These are phyloP conservation scores for Aaosphaeria pasadenensis DNA, from an alignment of 2,329 filamentous ascomycete genomes.

Conservation along the genomic window DNA sequence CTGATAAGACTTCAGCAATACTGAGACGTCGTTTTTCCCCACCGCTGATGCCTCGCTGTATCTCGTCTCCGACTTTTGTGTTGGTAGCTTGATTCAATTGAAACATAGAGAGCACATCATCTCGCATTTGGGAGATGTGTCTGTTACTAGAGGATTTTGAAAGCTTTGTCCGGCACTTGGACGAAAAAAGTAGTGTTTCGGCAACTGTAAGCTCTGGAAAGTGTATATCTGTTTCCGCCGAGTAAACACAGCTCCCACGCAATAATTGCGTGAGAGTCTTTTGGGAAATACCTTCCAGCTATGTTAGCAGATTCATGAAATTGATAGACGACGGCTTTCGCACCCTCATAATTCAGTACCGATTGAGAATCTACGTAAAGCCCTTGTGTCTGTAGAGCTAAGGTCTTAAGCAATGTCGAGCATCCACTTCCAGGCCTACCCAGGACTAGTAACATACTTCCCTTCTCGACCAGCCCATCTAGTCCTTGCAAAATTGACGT, in stretches of 20 bases:
- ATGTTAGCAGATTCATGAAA: constrained; percentile 12
- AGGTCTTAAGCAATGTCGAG: constrained; percentile 42
- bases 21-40: constrained; percentile 69
- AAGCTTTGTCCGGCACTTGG: not conserved
- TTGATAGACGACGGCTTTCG: constrained; percentile 31
- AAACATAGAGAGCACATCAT: constrained; percentile 70
- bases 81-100: constrained; percentile 63
- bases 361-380: not conserved
- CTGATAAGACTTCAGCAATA: not conserved
- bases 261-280: constrained; percentile 39
- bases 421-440: constrained; percentile 53
- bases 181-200: constrained; percentile 50
- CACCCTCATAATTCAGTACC: not conserved
- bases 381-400: not conserved
- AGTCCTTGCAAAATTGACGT: constrained; percentile 44
- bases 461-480: constrained; percentile 65
- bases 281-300: not conserved
- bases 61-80: constrained; percentile 67
- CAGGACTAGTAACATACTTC: constrained; percentile 41
- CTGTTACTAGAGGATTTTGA: not conserved
- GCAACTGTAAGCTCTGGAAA: constrained; percentile 77
- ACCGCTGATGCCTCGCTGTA: constrained; percentile 63
- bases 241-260: constrained; percentile 75
- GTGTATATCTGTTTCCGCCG: constrained; percentile 77
- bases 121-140: not conserved